Evolutionary conservation across 129 eudicot species (phyloP), one percentile per base, ranked within the genome.

Genomic region (Pulicaria dysenterica): DNA sequence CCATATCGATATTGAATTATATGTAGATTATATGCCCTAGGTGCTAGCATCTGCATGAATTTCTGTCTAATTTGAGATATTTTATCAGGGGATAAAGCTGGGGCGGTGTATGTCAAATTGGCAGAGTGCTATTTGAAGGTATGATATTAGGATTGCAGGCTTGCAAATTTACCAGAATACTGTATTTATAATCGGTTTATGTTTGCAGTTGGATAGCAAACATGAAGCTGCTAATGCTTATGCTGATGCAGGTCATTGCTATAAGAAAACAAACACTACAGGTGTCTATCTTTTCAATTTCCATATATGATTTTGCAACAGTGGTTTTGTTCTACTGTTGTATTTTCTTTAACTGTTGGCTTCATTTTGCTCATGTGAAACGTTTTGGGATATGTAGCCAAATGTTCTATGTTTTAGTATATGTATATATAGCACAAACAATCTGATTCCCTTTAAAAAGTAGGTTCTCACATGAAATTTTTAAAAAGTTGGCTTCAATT

Each of bases 41-140:
- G 42, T 51, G 39, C 8, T 11, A 67, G 43, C 73, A 50, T 41
- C 3, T 63, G 14, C n/a, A 49, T 11, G n/a, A 13, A 34, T 67
- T 12, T 10, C 4, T 73, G 51, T 11, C 66, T 66, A 40, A 49
- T 37, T n/a, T 36, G 54, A 51, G 31, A 16, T 16, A 31, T 72
- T 76, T 76, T 79, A 38, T 49, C 87, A 92, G 97, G 97, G 97
- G 97, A 92, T 78, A 84, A 89, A 80, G 97, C 94, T 41, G 97
- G 94, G 49, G 88, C 87, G 3, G 87, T 69, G 45, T 89, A 89
- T 69, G 86, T 89, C 43, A 92, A 92, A 78, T 77, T 89, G 75
- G 97, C 93, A 17, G 78, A 83, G 63, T 92, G 97, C 74, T 85
- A 86, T 76, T 24, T 89, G 71, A 89, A 92, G 89, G 97, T 84